Evolutionary conservation across 2,329 filamentous ascomycete species (phyloP).

Genomic region (Ophiocordyceps robertsii): DNA sequence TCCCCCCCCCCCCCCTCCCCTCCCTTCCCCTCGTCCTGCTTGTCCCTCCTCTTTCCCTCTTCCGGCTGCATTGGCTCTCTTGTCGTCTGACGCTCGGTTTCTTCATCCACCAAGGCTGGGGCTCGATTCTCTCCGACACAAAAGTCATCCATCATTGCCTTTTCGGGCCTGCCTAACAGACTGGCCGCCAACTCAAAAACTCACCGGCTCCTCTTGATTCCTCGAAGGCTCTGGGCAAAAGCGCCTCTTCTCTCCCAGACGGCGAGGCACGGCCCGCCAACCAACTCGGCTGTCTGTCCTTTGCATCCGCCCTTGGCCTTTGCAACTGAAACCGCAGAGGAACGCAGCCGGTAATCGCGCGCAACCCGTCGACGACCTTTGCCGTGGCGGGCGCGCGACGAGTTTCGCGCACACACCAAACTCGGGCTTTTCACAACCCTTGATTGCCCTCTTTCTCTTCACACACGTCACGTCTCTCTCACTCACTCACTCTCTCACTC

Average conservation of each 20-base stretch:
- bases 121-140: too few relatives aligned
- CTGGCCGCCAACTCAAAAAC: neutral
- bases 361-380: too few relatives aligned
- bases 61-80: neutral
- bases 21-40: neutral
- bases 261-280: too few relatives aligned
- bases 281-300: too few relatives aligned
- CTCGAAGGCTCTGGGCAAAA: neutral
- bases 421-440: neutral
- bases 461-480: neutral
- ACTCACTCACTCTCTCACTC: neutral
- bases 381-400: neutral
- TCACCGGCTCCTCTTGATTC: too few relatives aligned
- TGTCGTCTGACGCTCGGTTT: too few relatives aligned
- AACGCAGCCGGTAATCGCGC: neutral
- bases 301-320: neutral
- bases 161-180: neutral
- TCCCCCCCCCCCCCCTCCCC: too few relatives aligned
- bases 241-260: too few relatives aligned
- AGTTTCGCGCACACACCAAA: neutral
- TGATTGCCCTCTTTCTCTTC: neutral
- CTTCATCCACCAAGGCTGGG: too few relatives aligned
- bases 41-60: slow-evolving; percentile 1
- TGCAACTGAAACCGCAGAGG: neutral
- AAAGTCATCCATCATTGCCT: neutral